Evolutionary conservation across 495 filamentous ascomycete genomes (phyloP), one percentile per base, ranked within the genome.

Genomic region (Penicillium taxi): DNA sequence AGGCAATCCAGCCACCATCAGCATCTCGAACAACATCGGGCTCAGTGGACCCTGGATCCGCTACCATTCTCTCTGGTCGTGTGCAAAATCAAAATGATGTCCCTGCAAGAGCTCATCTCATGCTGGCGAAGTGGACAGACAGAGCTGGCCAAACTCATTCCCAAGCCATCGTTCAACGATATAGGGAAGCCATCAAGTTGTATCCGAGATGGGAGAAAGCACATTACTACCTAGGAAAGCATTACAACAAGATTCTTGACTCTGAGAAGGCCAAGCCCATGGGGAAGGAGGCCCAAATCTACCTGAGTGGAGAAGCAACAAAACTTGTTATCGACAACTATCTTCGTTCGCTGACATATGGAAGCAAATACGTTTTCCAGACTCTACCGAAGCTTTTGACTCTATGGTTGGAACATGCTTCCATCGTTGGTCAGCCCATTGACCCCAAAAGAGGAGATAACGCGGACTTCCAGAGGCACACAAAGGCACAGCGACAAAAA

Each of bases 231-330:
- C 73, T 99, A 12, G 91, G 91, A 9, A 90, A 89, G 39, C 85
- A 96, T 59, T 99, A 96, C 69, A 94, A 95, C 55, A 99, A 96
- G 53, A 73, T 96, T 11, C 69, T 94, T 13, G 89, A 96, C 47
- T 82, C 84, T 0, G 86, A 96, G 53, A 90, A 84, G 54, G 67
- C 70, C 6, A 75, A 94, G 27, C 77, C 81, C 6, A 69, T 75
- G 23, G 72, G 75, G 9, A 86, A 77, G 48, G 75, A 80, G 52
- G 71, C 67, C 17, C 55, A 68, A 16, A 57, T 64, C 18, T 82
- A 71, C 43, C 45, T 75, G 27, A 82, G 68, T 11, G 91, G 93
- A 17, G 89, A 96, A 53, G 81, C 73, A 0, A 80, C 85, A 5
- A 93, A 86, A 56, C 73, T 95, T 9, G 85, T 96, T 18, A 81